Conservation (phyloP, 352 stramenopile species). For the Globisporangium nagaii region DNA sequence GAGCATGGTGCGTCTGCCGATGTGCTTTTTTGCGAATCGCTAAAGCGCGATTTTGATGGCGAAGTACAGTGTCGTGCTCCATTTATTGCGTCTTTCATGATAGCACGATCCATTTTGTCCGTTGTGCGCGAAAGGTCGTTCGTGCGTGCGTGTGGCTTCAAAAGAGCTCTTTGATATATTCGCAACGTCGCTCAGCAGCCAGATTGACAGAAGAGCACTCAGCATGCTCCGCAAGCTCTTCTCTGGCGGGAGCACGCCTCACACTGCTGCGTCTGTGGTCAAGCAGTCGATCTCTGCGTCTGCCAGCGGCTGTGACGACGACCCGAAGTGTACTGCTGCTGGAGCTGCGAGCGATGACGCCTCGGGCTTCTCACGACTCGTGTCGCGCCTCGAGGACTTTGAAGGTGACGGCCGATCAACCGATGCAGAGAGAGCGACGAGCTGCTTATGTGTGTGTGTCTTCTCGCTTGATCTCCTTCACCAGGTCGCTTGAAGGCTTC, state of each 20-base stretch:
- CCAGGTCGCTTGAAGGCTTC: conserved; percentile 30
- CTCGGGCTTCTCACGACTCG: conserved; percentile 21
- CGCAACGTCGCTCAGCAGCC: too few relatives aligned
- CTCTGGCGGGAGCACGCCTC: conserved; percentile 7
- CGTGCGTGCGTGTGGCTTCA: not conserved
- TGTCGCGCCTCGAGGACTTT: conserved; percentile 29
- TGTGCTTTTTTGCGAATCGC: not conserved
- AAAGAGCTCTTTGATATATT: too few relatives aligned
- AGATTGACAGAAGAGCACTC: too few relatives aligned
- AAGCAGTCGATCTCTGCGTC: not conserved
- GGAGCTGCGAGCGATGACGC: conserved; percentile 2
- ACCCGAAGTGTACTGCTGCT: not conserved
- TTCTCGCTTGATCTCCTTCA: too few relatives aligned
- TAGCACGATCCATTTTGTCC: not conserved
- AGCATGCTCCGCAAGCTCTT: conserved; percentile 67
- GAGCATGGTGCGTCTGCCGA: conserved; percentile 7
- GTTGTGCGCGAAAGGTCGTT: not conserved
- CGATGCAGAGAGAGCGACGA: not conserved
- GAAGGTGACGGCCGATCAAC: conserved; percentile 18
- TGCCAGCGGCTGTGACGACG: not conserved
- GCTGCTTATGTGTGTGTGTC: too few relatives aligned
- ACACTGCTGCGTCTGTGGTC: not conserved
- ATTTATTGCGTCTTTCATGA: too few relatives aligned
- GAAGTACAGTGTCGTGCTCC: too few relatives aligned
- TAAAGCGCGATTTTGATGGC: too few relatives aligned